Evolutionary conservation across 345 rosid genomes (phyloP), one percentile per base, ranked within the genome.

Genomic region (Populus davidiana): DNA sequence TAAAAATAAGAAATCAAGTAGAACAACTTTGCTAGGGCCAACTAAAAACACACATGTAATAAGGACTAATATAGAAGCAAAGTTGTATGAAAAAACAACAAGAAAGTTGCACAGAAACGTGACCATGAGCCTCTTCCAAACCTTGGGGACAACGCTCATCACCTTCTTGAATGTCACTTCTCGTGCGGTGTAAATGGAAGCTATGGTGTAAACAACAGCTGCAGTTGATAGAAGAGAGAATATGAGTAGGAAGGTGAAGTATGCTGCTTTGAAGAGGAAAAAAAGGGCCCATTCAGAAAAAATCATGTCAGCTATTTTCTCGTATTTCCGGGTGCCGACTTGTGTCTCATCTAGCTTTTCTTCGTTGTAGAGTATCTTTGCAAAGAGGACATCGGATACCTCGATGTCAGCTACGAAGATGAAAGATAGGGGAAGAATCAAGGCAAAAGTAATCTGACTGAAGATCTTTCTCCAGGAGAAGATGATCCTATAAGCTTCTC

Each of bases 391-490:
- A 9, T 79, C 64, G 10, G 90, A 77, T 8, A 88, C 29, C 62
- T 87, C 80, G 33, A 82, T 76, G 64, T 86, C 84, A n/a, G 84
- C 85, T 2, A 90, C 73, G 89, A 83, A 83, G 83, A 88, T 81
- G 86, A 87, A 87, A 14, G 89, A 59, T 0, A 90, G 83, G 7
- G 93, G 93, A 36, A 90, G 90, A 83, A 90, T 86, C 5, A 90
- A 43, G 73, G 88, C 52, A 3, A 88, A 71, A 31, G 89, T 83
- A 49, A 90, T 90, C 13, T 83, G 81, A 78, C 73, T 67, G 86
- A 90, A 88, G 83, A 90, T 81, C 63, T 82, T 86, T 71, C 90
- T 44, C 85, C 84, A 80, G 41, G 88, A 63, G 23, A 73, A 68
- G 71, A 90, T 78, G 64, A 85, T 39, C 62, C 85, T 90, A 85